These are phyloP conservation scores for Monosporascus sp. DNA, from an alignment of 2,329 filamentous ascomycete genomes.

Conservation along the genomic window DNA sequence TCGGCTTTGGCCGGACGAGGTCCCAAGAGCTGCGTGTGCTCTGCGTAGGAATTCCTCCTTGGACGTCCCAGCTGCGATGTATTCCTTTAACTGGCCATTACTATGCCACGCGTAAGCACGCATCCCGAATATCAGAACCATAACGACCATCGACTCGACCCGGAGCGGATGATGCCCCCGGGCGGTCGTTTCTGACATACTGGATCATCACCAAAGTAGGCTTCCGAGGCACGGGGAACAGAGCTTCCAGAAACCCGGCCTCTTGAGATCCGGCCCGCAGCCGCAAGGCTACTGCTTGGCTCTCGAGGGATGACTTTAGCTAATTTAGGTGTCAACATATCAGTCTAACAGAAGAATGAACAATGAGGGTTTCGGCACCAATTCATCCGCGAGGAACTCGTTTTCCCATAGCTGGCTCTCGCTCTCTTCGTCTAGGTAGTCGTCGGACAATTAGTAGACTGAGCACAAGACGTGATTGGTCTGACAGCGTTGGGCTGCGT, in stretches of 20 bases:
- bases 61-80: constrained; percentile 59
- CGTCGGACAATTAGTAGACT: constrained; percentile 8
- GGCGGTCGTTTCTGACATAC: constrained; percentile 33
- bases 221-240: constrained; percentile 74
- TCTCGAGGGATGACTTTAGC: constrained; percentile 51
- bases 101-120: constrained; percentile 29
- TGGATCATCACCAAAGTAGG: constrained; percentile 77
- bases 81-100: constrained; percentile 73
- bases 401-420: constrained; percentile 70
- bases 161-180: too few relatives aligned
- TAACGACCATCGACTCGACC: not conserved
- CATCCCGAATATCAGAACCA: not conserved
- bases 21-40: constrained; percentile 38
- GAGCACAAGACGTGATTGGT: not conserved
- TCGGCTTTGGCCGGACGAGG: constrained; percentile 10
- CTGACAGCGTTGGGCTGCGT: too few relatives aligned
- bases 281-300: constrained; percentile 64
- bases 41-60: constrained; percentile 63
- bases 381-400: constrained; percentile 55
- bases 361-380: constrained; percentile 34
- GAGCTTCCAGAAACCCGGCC: constrained; percentile 73
- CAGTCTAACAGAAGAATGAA: constrained; percentile 6
- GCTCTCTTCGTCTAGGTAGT: constrained; percentile 55
- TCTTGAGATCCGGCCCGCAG: constrained; percentile 71
- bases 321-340: constrained; percentile 22